phyloP scores from a whole-genome alignment of 345 rosid species.

The Erodium maritimum region DNA sequence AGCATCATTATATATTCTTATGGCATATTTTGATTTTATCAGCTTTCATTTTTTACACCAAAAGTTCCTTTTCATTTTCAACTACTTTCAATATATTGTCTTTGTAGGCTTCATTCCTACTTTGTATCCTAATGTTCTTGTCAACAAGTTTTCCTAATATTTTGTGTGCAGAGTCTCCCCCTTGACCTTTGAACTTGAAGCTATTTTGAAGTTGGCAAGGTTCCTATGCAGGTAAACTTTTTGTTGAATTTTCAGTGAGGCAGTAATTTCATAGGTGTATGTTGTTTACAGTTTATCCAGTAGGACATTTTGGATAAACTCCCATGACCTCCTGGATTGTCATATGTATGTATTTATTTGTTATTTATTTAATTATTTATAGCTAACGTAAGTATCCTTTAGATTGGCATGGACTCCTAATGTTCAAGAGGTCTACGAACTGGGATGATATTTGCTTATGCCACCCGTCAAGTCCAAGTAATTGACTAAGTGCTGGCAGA shows the following conservation, averaged over 20 bases:
- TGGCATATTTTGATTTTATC: neutral
- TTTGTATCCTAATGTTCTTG: neutral
- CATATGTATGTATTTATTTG: neutral
- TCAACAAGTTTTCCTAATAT: slow-evolving; percentile 9
- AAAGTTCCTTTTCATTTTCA: neutral
- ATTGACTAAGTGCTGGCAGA: too few species aligned
- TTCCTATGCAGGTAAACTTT: slow-evolving; percentile 78
- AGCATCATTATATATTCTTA: neutral
- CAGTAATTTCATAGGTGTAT: neutral
- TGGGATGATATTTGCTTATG: neutral
- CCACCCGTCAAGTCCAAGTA: too few species aligned
- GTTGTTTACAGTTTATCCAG: neutral
- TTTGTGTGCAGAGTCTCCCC: slow-evolving; percentile 78
- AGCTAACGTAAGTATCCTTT: neutral
- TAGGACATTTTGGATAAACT: neutral
- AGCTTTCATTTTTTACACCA: neutral
- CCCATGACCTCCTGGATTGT: neutral
- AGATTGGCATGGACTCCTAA: neutral
- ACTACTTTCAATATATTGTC: neutral
- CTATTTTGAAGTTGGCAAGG: slow-evolving; percentile 84
- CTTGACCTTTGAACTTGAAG: slow-evolving; percentile 95
- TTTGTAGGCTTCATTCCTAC: neutral
- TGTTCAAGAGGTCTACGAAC: too few species aligned
- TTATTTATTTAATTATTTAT: too few species aligned
- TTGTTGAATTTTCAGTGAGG: neutral